phyloP scores from a whole-genome alignment of 805 yeast genomes.

The Cyberlindnera americana region DNA sequence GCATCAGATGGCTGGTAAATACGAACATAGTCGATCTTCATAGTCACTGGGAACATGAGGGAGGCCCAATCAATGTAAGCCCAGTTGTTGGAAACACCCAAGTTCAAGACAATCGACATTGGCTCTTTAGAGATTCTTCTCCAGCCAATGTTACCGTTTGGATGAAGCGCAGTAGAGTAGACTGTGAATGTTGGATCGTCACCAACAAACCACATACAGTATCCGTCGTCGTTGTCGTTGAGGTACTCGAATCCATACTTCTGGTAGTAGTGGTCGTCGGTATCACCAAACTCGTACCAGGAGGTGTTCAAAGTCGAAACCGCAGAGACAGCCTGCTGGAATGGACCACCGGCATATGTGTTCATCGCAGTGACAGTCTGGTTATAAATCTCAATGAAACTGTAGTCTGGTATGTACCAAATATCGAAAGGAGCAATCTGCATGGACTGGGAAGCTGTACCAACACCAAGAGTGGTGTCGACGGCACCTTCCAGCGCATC shows the following conservation, averaged over 20 bases:
- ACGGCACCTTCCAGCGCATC: constrained; percentile 87
- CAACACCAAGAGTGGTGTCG: constrained; percentile 42
- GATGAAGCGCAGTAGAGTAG: constrained; percentile 71
- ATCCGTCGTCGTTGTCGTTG: constrained; percentile 68
- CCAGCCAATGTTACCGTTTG: constrained; percentile 87
- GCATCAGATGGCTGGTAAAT: constrained; percentile 79
- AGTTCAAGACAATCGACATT: constrained; percentile 81
- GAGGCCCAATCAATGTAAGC: constrained; percentile 89
- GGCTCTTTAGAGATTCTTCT: constrained; percentile 86
- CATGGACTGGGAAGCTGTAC: constrained; percentile 83
- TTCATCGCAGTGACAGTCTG: constrained; percentile 72
- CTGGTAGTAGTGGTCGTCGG: constrained; percentile 54
- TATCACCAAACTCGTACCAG: constrained; percentile 74
- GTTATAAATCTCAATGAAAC: constrained; percentile 71
- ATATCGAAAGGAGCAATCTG: constrained; percentile 94
- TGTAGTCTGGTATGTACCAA: constrained; percentile 91
- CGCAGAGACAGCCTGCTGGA: constrained; percentile 89
- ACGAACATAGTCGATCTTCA: constrained; percentile 83
- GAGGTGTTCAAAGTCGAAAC: constrained; percentile 70
- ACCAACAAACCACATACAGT: constrained; percentile 85
- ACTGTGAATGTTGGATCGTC: constrained; percentile 71
- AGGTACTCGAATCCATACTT: constrained; percentile 73
- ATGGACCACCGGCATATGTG: constrained; percentile 88
- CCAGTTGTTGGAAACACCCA: constrained; percentile 92
- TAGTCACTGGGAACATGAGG: constrained; percentile 69